Conservation (phyloP, 2,329 filamentous ascomycete genomes). For the Arthrinium phaeospermum region DNA sequence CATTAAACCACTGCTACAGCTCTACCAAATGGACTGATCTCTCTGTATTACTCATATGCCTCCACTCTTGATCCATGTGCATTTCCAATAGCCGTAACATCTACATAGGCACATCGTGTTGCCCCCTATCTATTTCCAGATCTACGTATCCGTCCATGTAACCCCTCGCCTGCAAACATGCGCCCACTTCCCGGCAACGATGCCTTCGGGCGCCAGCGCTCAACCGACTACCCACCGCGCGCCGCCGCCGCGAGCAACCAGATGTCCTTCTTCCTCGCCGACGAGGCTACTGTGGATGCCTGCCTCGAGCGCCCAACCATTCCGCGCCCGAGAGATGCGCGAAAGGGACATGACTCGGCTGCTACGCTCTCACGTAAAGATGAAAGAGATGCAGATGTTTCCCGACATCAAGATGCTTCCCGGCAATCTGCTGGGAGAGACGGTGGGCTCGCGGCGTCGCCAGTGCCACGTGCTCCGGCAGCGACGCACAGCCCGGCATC, state of each 20-base stretch:
- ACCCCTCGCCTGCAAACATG: constrained; percentile 39
- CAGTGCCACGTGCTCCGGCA: constrained; percentile 37
- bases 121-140: constrained; percentile 24
- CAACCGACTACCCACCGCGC: constrained; percentile 43
- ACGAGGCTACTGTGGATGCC: constrained; percentile 54
- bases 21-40: constrained; percentile 3
- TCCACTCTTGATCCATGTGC: constrained; percentile 7
- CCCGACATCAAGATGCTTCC: constrained; percentile 25
- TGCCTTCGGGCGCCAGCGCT: constrained; percentile 46
- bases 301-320: constrained; percentile 40
- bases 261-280: constrained; percentile 59
- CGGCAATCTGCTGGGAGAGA: background rate
- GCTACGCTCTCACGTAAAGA: constrained; percentile 25
- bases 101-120: background rate
- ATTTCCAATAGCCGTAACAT: constrained; percentile 1
- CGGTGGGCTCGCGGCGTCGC: constrained; percentile 30
- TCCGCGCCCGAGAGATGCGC: constrained; percentile 39
- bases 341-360: constrained; percentile 31
- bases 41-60: background rate
- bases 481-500: constrained; percentile 40
- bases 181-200: constrained; percentile 53
- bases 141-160: constrained; percentile 25
- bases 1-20: background rate
- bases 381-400: constrained; percentile 31
- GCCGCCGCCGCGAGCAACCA: constrained; percentile 43